Evolutionary conservation across 352 stramenopile genomes (phyloP).

Genomic region (Pilasporangium apinafurcum): DNA sequence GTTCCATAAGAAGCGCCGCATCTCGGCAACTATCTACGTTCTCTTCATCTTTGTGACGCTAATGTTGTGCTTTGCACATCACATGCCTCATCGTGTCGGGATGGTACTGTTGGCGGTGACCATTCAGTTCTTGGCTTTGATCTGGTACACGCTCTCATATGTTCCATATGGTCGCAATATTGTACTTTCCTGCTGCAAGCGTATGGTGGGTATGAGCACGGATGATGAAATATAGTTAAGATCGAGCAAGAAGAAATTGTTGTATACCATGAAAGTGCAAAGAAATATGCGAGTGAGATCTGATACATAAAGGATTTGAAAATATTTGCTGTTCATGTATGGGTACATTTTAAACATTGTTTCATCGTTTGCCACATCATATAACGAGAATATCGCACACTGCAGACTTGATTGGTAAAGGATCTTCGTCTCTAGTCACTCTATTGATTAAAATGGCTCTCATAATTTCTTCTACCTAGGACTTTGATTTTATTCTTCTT

Average conservation of each 20-base stretch:
- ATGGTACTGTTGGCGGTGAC: conserved; percentile 72
- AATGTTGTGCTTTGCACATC: conserved; percentile 58
- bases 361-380: too few species aligned
- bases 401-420: too few species aligned
- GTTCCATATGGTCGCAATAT: conserved; percentile 81
- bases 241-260: not conserved
- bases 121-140: conserved; percentile 68
- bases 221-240: conserved; percentile 38
- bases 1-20: conserved; percentile 72
- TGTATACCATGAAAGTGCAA: too few species aligned
- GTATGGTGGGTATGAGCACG: conserved; percentile 35
- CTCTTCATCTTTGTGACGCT: conserved; percentile 75
- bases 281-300: too few species aligned
- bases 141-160: conserved; percentile 88
- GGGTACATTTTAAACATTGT: too few species aligned
- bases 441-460: too few species aligned
- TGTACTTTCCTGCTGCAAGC: conserved; percentile 57
- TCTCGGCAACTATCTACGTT: conserved; percentile 68
- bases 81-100: conserved; percentile 60
- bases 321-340: too few species aligned
- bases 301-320: too few species aligned
- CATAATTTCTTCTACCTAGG: too few species aligned
- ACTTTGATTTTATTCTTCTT: too few species aligned
- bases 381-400: too few species aligned
- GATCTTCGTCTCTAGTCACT: too few species aligned